These are phyloP conservation scores for Trichoderma citrinoviride DNA, from an alignment of 2,329 filamentous ascomycete species.

Conservation along the genomic window DNA sequence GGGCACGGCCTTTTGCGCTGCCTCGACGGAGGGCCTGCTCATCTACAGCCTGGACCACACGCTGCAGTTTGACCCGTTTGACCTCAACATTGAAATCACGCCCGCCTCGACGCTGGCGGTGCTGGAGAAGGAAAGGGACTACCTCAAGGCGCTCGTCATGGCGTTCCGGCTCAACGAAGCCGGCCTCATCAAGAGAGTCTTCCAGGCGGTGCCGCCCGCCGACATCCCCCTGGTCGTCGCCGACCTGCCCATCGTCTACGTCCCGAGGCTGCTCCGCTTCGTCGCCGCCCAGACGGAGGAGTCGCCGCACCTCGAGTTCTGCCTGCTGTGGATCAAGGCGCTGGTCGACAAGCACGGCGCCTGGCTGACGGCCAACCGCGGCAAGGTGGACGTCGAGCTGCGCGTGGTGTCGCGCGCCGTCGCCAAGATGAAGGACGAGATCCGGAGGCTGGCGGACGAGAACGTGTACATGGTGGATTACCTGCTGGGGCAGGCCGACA, in stretches of 20 bases:
- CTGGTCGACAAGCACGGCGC: conserved; percentile 78
- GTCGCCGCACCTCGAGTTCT: conserved; percentile 92
- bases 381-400: conserved; percentile 78
- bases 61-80: conserved; percentile 90
- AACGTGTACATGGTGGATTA: conserved; percentile 91
- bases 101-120: conserved; percentile 76
- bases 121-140: conserved; percentile 68
- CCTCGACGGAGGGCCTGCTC: conserved; percentile 88
- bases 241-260: conserved; percentile 79
- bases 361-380: conserved; percentile 77
- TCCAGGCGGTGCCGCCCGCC: conserved; percentile 72
- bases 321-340: conserved; percentile 86
- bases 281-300: conserved; percentile 85
- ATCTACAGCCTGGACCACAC: conserved; percentile 87
- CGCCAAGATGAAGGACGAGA: conserved; percentile 74
- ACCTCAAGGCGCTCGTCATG: conserved; percentile 92
- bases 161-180: conserved; percentile 91
- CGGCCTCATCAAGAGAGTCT: conserved; percentile 77
- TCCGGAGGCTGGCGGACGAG: conserved; percentile 79
- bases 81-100: conserved; percentile 91
- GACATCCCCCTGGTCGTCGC: conserved; percentile 77
- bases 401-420: conserved; percentile 79
- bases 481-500: conserved; percentile 54
- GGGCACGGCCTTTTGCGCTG: conserved; percentile 87
- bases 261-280: conserved; percentile 79